These are phyloP conservation scores for Stropharia rugosoannulata DNA, from an alignment of 768 basidiomycete genomes.

Conservation along the genomic window DNA sequence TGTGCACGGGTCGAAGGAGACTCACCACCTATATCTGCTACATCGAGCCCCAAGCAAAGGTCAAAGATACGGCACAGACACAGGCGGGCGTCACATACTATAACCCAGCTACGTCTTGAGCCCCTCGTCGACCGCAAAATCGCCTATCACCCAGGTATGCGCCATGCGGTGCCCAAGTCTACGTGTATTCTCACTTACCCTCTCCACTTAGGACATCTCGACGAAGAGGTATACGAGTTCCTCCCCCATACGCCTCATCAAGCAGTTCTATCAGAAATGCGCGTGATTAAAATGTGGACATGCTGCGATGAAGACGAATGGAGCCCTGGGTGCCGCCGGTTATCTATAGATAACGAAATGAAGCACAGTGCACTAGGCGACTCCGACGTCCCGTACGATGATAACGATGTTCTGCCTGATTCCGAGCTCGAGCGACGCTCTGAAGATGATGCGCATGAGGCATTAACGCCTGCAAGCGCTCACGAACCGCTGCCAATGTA, in stretches of 20 bases:
- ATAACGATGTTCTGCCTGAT: conserved; percentile 16
- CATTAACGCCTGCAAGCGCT: not conserved
- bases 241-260: conserved; percentile 34
- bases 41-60: conserved; percentile 8
- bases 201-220: conserved; percentile 29
- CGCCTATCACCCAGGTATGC: conserved; percentile 39
- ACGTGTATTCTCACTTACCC: not conserved
- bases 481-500: not conserved
- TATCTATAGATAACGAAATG: conserved; percentile 9
- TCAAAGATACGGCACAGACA: conserved; percentile 5
- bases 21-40: conserved; percentile 16
- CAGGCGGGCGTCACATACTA: conserved; percentile 1
- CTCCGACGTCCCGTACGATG: conserved; percentile 3
- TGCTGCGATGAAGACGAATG: conserved; percentile 44
- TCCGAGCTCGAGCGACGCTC: conserved; percentile 17
- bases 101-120: not conserved
- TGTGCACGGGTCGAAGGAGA: conserved; percentile 10
- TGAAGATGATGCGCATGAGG: not conserved
- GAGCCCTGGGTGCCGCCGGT: conserved; percentile 33
- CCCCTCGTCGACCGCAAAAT: conserved; percentile 3
- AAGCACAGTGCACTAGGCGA: not conserved
- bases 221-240: conserved; percentile 41
- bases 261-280: conserved; percentile 27
- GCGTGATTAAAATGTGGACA: conserved; percentile 43
- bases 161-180: not conserved